phyloP scores from a whole-genome alignment of 2,329 filamentous ascomycete genomes.

The Cladophialophora chaetospira region DNA sequence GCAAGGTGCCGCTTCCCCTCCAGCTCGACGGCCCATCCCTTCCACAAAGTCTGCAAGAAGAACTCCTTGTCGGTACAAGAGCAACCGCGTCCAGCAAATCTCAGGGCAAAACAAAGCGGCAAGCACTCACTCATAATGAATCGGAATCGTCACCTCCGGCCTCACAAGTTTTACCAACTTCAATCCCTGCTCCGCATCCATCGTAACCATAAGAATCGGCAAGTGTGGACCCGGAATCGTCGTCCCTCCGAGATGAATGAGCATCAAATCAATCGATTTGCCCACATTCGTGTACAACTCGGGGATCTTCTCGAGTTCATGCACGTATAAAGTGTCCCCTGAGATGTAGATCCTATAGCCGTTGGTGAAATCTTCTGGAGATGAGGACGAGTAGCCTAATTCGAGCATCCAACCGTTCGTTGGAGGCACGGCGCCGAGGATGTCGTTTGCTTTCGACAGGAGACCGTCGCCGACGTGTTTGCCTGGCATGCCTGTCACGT shows the following conservation, averaged over 20 bases:
- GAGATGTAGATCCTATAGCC: constrained; percentile 67
- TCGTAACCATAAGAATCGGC: constrained; percentile 67
- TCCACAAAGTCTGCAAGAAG: too few relatives aligned
- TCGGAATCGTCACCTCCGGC: constrained; percentile 64
- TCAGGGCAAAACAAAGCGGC: neutral
- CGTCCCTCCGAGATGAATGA: constrained; percentile 66
- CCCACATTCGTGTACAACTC: constrained; percentile 50
- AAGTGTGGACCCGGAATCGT: constrained; percentile 62
- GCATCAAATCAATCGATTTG: constrained; percentile 65
- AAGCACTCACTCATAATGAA: constrained; percentile 58
- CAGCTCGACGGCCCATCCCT: too few relatives aligned
- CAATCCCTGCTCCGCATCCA: constrained; percentile 66
- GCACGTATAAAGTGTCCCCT: constrained; percentile 64
- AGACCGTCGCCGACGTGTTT: constrained; percentile 60
- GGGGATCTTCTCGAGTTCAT: constrained; percentile 64
- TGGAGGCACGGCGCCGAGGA: constrained; percentile 57
- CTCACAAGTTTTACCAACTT: constrained; percentile 62
- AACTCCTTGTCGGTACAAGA: too few relatives aligned
- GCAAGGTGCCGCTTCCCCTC: too few relatives aligned
- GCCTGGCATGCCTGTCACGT: constrained; percentile 65
- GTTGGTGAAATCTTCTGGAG: constrained; percentile 41
- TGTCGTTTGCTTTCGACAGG: constrained; percentile 48
- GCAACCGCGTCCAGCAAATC: too few relatives aligned
- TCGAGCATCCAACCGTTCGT: constrained; percentile 70
- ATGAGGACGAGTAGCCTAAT: constrained; percentile 51